phyloP scores from a whole-genome alignment of 1,284 basidiomycete species.

The Earliella scabrosa region DNA sequence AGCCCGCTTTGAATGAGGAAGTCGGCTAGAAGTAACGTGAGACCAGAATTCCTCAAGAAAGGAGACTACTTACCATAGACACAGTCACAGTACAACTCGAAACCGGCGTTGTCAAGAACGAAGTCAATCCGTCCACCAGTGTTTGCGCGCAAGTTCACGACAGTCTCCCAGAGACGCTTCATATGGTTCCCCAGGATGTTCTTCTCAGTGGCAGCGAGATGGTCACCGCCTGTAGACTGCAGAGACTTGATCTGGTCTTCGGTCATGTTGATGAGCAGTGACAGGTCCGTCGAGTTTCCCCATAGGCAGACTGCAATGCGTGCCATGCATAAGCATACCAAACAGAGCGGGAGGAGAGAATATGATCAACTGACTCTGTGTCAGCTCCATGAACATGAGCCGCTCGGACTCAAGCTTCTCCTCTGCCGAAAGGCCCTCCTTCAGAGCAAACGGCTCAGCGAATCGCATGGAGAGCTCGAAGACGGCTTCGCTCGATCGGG shows the following conservation, averaged over 20 bases:
- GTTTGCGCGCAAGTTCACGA: constrained; percentile 68
- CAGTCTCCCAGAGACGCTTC: constrained; percentile 80
- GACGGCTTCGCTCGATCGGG: constrained; percentile 90
- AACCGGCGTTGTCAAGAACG: constrained; percentile 88
- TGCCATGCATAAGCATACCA: background rate
- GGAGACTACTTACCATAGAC: constrained; percentile 76
- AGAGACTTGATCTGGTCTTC: constrained; percentile 98
- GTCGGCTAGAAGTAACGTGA: constrained; percentile 57
- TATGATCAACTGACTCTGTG: constrained; percentile 69
- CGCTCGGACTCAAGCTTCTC: constrained; percentile 81
- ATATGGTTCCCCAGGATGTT: constrained; percentile 93
- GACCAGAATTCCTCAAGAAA: background rate
- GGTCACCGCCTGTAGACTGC: constrained; percentile 96
- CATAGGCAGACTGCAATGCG: constrained; percentile 78
- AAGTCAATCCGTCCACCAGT: constrained; percentile 90
- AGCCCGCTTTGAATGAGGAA: constrained; percentile 92
- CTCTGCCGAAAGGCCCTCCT: constrained; percentile 55
- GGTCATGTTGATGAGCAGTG: constrained; percentile 97
- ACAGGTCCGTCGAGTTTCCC: constrained; percentile 98
- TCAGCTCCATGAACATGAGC: constrained; percentile 92
- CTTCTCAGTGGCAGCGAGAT: constrained; percentile 95
- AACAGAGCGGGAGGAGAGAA: constrained; percentile 15
- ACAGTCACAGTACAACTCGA: constrained; percentile 96
- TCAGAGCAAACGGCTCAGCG: constrained; percentile 80
- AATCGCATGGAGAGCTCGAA: constrained; percentile 96